phyloP scores from a whole-genome alignment of 2,329 filamentous ascomycete genomes.

The Colletotrichum agaves region DNA sequence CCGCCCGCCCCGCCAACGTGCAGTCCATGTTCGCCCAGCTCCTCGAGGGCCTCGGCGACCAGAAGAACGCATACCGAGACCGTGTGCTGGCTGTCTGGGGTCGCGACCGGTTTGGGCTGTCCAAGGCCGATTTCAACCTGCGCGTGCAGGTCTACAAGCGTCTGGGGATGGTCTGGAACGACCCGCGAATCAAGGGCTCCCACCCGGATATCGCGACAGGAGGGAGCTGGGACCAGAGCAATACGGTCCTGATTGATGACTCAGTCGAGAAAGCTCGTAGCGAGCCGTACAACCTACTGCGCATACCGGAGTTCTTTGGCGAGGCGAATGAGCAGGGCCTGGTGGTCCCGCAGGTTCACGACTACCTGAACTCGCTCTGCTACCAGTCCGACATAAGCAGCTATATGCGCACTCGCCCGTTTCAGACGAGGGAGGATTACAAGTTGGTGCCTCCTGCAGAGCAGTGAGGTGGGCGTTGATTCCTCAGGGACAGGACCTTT shows the following conservation, averaged over 20 bases:
- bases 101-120: constrained; percentile 79
- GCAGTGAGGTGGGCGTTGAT: not conserved
- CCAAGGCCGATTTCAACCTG: constrained; percentile 68
- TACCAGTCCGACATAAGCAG: constrained; percentile 70
- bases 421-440: constrained; percentile 50
- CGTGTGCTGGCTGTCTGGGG: constrained; percentile 79
- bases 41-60: constrained; percentile 52
- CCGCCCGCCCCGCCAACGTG: constrained; percentile 80
- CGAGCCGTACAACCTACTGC: constrained; percentile 85
- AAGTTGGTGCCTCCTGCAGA: constrained; percentile 14
- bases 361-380: constrained; percentile 68
- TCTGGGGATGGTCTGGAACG: constrained; percentile 76
- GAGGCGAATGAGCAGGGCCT: constrained; percentile 50
- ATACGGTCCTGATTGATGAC: constrained; percentile 93
- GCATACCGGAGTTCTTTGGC: constrained; percentile 80
- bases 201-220: constrained; percentile 56
- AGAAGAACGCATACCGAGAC: constrained; percentile 52
- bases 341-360: constrained; percentile 68
- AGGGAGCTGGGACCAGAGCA: constrained; percentile 77
- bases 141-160: constrained; percentile 93
- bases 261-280: constrained; percentile 80
- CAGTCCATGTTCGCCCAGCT: constrained; percentile 72
- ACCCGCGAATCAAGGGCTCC: constrained; percentile 53
- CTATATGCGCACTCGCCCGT: constrained; percentile 65
- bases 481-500: not conserved